Evolutionary conservation across 306 rosid genomes (phyloP).

Genomic region (Sesbania bispinosa): DNA sequence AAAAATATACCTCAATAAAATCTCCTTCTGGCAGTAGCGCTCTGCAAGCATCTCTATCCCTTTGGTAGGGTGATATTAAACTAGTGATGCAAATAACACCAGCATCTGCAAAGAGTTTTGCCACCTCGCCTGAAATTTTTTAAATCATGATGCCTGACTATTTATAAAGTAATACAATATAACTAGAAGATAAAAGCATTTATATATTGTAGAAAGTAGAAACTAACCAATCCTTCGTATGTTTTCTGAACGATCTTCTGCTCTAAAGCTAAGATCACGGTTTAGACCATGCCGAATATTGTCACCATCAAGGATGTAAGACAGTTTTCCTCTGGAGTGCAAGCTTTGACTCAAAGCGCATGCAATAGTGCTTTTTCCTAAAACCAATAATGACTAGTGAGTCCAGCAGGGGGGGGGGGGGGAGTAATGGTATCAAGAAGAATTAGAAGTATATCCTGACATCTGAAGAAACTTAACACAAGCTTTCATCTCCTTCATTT

Average conservation of each 20-base stretch:
- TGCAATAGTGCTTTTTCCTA: slow-evolving; percentile 96
- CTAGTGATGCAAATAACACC: slow-evolving; percentile 91
- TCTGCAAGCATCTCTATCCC: slow-evolving; percentile 91
- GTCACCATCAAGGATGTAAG: slow-evolving; percentile 94
- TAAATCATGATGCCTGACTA: slow-evolving; percentile 13
- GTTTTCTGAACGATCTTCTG: slow-evolving; percentile 94
- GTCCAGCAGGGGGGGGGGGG: slow-evolving; percentile 16
- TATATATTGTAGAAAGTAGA: not conserved
- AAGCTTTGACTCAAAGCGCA: slow-evolving; percentile 83
- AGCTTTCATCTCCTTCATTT: slow-evolving; percentile 18
- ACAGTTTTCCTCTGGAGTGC: slow-evolving; percentile 72
- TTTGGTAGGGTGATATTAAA: slow-evolving; percentile 87
- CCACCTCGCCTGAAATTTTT: slow-evolving; percentile 76
- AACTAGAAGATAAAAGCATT: not conserved
- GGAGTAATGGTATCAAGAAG: not conserved
- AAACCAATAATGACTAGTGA: slow-evolving; percentile 21
- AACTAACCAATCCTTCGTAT: slow-evolving; percentile 83
- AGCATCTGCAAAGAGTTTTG: slow-evolving; percentile 97
- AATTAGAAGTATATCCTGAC: not conserved
- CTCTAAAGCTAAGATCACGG: slow-evolving; percentile 79
- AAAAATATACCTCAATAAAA: slow-evolving; percentile 72
- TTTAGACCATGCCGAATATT: slow-evolving; percentile 93
- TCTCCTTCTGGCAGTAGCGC: slow-evolving; percentile 75
- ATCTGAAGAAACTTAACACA: slow-evolving; percentile 9
- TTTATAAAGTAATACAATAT: not conserved